These are phyloP conservation scores for Pythium periplocum DNA, from an alignment of 352 stramenopile species.

Conservation along the genomic window DNA sequence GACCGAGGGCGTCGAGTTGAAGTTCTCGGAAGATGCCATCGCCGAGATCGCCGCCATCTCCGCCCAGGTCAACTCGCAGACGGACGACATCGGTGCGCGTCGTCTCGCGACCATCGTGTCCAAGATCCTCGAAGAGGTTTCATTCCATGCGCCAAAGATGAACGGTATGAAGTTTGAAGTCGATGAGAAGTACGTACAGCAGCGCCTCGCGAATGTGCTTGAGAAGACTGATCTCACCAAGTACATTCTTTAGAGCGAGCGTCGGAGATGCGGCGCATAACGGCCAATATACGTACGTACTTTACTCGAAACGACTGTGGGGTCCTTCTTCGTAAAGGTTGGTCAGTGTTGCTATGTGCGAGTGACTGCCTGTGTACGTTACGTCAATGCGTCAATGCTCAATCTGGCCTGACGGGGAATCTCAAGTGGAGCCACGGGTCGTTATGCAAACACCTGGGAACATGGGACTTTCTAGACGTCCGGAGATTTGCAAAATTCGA, in stretches of 20 bases:
- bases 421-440: no score
- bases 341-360: no score
- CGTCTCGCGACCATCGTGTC: constrained; percentile 96
- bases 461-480: no score
- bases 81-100: constrained; percentile 97
- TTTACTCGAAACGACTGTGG: no score
- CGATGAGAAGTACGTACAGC: constrained; percentile 91
- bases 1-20: constrained; percentile 93
- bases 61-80: constrained; percentile 92
- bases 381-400: no score
- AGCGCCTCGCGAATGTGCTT: constrained; percentile 91
- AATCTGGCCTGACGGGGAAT: no score
- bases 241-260: constrained; percentile 92
- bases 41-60: constrained; percentile 95
- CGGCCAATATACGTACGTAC: no score
- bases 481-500: no score
- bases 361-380: no score
- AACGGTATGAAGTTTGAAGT: constrained; percentile 79
- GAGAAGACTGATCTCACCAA: constrained; percentile 94
- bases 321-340: no score
- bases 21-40: constrained; percentile 95
- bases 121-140: constrained; percentile 98
- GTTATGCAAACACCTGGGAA: no score
- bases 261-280: no score
- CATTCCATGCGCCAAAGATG: constrained; percentile 94